Percentiles rank a stretch among this genome's conserved stretches.
phyloP scores from a whole-genome alignment of 2,329 filamentous ascomycete genomes.

The Leptosphaerulina australis region DNA sequence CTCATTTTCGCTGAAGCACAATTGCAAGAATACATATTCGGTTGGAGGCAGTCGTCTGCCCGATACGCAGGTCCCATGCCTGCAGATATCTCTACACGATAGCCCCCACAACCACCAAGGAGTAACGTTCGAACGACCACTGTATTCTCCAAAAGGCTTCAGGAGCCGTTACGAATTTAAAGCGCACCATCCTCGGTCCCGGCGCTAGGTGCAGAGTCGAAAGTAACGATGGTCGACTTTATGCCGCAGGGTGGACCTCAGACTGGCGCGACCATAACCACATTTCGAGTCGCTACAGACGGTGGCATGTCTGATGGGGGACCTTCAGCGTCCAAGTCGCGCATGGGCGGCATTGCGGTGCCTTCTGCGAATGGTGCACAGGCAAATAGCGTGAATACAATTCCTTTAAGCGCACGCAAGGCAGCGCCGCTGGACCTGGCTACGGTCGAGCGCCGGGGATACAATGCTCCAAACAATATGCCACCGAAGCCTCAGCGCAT shows the following conservation, averaged over 20 bases:
- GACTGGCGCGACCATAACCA: slow-evolving; percentile 45
- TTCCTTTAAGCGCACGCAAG: slow-evolving; percentile 67
- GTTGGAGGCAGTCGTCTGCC: slow-evolving; percentile 31
- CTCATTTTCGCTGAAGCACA: slow-evolving; percentile 1
- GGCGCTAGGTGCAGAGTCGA: slow-evolving; percentile 35
- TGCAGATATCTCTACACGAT: slow-evolving; percentile 37
- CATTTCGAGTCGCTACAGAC: slow-evolving; percentile 47
- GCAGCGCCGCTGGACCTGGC: slow-evolving; percentile 77
- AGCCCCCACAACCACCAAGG: slow-evolving; percentile 32
- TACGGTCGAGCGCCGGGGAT: slow-evolving; percentile 89
- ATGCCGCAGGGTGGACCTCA: slow-evolving; percentile 40
- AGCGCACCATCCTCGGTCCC: slow-evolving; percentile 9
- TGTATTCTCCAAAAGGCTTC: not conserved
- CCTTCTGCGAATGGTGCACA: slow-evolving; percentile 41
- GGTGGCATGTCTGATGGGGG: slow-evolving; percentile 30
- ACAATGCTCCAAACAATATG: slow-evolving; percentile 77
- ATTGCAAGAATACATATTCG: slow-evolving; percentile 15
- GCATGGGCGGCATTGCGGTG: slow-evolving; percentile 37
- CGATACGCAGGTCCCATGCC: slow-evolving; percentile 39
- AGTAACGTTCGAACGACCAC: slow-evolving; percentile 13
- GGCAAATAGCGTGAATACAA: slow-evolving; percentile 52
- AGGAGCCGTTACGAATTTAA: slow-evolving; percentile 18
- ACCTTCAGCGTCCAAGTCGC: slow-evolving; percentile 36
- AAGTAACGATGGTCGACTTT: slow-evolving; percentile 46
- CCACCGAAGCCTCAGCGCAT: slow-evolving; percentile 77